Base-by-base conservation (phyloP, 495 filamentous ascomycete genomes). In the Cercophora sp. region DNA sequence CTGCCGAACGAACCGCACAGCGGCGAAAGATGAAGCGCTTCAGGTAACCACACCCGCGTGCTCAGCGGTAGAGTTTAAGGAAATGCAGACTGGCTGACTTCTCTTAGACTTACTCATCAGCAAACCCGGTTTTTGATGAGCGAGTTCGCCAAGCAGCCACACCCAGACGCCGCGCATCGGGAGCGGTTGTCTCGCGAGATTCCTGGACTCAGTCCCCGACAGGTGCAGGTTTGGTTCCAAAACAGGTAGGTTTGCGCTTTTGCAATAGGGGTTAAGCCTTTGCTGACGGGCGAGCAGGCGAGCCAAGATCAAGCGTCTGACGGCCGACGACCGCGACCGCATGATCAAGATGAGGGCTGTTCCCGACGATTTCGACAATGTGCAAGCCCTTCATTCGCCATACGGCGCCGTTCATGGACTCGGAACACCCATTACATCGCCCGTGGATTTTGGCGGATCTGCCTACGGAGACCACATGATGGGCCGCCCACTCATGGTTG, bases 191-290 rank as follows among this genome's bases (percentile, higher is more conserved):
- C 92, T 26, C 77, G 87, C 51, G 92, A 96, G 63, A 96, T 97
- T 46, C 92, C 92, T 36, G 92, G 92, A 8, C 73, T 97, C 37
- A 96, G 88, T 53, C 89, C 92, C 34, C 83, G 92, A 52, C 92
- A 97, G 65, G 92, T 97, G 8, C 92, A 97, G 73, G 92, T 97
- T 52, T 97, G 92, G 92, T 97, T 97, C 69, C 92, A 97, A 70
- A 97, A 97, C 70, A 83, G 92, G 92, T 96, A 78, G 57, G 79
- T 66, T 20, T 22, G 40, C 19, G 47, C 39, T 27, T 18, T 22
- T 27, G n/a, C n/a, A 26, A 15, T 16, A 9, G 35, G 40, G 40
- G 18, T 27, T 2, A 8, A 53, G 16, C 55, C 46, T 31, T 51
- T 62, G 42, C 54, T 59, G 54, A 48, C 29, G 41, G 54, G 42